Evolutionary conservation across 1,284 basidiomycete species (phyloP), one percentile per base, ranked within the genome.

Genomic region (Pholiota adiposa): DNA sequence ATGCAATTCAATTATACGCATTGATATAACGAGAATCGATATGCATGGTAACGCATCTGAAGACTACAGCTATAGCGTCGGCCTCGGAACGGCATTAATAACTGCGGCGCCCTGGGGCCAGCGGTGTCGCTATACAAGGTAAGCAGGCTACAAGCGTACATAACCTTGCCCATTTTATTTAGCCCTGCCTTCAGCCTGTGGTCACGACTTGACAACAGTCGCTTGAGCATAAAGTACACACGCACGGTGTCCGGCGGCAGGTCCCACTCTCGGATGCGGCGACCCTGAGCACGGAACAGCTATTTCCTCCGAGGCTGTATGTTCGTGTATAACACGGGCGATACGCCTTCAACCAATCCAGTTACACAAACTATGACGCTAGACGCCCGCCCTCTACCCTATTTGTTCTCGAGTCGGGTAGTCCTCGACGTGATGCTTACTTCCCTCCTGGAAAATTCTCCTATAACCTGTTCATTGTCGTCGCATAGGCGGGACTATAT

Each of bases 391-490:
- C 54, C 44, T 38, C 31, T 36, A 31, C 21, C 44, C 27, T 33
- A 44, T 34, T 16, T 36, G 31, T 11, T 46, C 31, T 48, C 9
- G 21, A 48, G 43, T 54, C 44, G 44, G 54, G 54, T 48, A 48
- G 12, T 36, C 19, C 18, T 50, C 23, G 29, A 36, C 12, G 19
- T 4, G 18, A 55, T 55, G 43, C n/a, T 48, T n/a, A 54, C 25
- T 18, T 46, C 43, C 33, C 43, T 43, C 43, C 5, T 44, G 23
- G 11, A 51, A 19, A n/a, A 11, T 46, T 46, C 21, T n/a, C 11
- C 27, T 58, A 59, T 62, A 61, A 58, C 25, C 44, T 46, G 44
- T 46, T 23, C 44, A 46, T 46, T n/a, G 44, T 12, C 44, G 44
- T 27, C 14, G 23, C 14, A 46, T 25, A 27, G 44, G 27, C 29